Evolutionary conservation across 768 basidiomycete species (phyloP).

Genomic region (Candolleomyces efflorescens): DNA sequence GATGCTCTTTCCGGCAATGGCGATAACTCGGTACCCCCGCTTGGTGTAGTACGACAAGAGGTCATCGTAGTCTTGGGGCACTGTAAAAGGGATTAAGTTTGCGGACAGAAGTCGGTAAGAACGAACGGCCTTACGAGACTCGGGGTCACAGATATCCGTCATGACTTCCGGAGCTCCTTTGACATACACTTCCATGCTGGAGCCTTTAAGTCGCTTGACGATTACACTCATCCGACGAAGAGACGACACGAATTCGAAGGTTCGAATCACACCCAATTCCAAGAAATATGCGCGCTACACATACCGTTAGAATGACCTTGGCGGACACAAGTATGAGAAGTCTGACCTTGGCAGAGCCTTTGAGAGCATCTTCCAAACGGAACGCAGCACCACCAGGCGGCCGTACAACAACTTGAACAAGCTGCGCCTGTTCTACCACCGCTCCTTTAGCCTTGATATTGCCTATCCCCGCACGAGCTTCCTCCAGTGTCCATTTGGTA

Average conservation of each 20-base stretch:
- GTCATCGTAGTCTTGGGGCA: slow-evolving; percentile 95
- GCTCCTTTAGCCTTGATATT: slow-evolving; percentile 63
- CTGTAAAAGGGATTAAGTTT: slow-evolving; percentile 34
- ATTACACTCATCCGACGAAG: slow-evolving; percentile 96
- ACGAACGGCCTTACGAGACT: slow-evolving; percentile 65
- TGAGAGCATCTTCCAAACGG: slow-evolving; percentile 89
- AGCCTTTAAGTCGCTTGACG: slow-evolving; percentile 91
- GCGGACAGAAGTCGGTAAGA: neutral
- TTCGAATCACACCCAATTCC: slow-evolving; percentile 92
- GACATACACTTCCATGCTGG: slow-evolving; percentile 95
- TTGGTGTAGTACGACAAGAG: slow-evolving; percentile 95
- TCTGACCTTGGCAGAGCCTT: slow-evolving; percentile 71
- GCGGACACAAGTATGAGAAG: neutral
- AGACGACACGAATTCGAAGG: slow-evolving; percentile 94
- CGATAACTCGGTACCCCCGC: slow-evolving; percentile 96
- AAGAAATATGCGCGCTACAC: slow-evolving; percentile 91
- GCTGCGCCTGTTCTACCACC: slow-evolving; percentile 69
- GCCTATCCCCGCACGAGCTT: slow-evolving; percentile 73
- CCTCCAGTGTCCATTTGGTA: slow-evolving; percentile 94
- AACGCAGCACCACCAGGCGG: slow-evolving; percentile 94
- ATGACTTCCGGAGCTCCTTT: slow-evolving; percentile 99
- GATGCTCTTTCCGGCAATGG: slow-evolving; percentile 94
- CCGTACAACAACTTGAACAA: slow-evolving; percentile 95
- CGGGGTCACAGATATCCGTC: slow-evolving; percentile 87
- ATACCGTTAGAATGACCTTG: neutral